Base-by-base conservation (phyloP, 176 grass and related monocot genomes). In the Triticum monococcum region DNA sequence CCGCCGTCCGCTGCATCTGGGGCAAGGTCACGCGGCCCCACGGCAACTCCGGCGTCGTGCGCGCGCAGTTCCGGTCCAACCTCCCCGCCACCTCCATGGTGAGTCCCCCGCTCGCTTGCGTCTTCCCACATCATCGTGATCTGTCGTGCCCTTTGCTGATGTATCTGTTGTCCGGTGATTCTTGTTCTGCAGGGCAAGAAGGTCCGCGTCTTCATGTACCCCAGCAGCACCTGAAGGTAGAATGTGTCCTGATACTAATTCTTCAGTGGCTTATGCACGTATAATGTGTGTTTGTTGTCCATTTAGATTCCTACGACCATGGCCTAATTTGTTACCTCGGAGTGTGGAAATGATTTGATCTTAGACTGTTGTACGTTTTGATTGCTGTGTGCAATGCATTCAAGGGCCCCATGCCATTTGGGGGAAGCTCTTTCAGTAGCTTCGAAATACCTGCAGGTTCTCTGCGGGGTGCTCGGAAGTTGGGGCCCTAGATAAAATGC, bases 401-500 rank as follows among this genome's bases (percentile, higher is more conserved):
- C 0, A 83, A 67, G 91, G 94, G 89, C 35, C 81, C 41, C 83
- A 91, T 91, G 74, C 89, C 74, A 89, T 0, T 64, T 77, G 91
- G 91, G 91, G 91, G 89, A 92, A 96, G 94, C 81, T 93, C 33
- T 91, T 68, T 46, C 62, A 33, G 16, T 90, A 90, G 91, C 94
- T 93, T 92, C 61, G 87, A 92, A 87, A 83, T 89, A 93, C 87
- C 91, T 14, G 92, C 91, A 96, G 94, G 94, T 96, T 96, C 91
- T 93, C 94, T 96, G 94, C 22, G 84, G 94, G 91, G 90, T 96
- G 84, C 92, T 88, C 78, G 81, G 79, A 70, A 41, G 14, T 90
- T 93, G 83, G 83, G 84, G 78, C 91, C 78, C 91, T 66, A 96
- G 64, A 95, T 33, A 48, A 57, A 93, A 84, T 68, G 36, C 32